Percentiles rank a stretch among this genome's conserved stretches.
Evolutionary conservation across 1,139 yeast species (phyloP).

Genomic region (Saccharomycopsis hybrid): DNA sequence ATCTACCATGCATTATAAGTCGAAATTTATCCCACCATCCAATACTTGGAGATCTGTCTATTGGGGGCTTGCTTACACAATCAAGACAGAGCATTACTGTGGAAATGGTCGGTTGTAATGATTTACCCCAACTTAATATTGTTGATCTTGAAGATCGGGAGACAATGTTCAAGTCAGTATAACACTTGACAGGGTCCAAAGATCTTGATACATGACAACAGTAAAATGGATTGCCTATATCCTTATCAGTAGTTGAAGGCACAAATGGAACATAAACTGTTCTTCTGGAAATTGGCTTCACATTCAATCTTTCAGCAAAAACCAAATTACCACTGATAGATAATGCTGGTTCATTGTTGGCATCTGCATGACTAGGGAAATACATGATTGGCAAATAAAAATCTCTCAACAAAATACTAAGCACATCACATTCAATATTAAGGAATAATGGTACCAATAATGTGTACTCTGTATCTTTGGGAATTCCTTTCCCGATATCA

Average conservation of each 20-base stretch:
- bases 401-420: slow-evolving; percentile 55
- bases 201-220: slow-evolving; percentile 42
- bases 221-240: slow-evolving; percentile 26
- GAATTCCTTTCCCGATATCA: slow-evolving; percentile 78
- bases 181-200: slow-evolving; percentile 44
- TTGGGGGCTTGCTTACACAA: slow-evolving; percentile 52
- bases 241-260: slow-evolving; percentile 24
- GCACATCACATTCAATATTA: slow-evolving; percentile 42
- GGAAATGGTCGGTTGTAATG: slow-evolving; percentile 49
- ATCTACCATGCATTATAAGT: slow-evolving; percentile 43
- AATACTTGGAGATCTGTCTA: slow-evolving; percentile 46
- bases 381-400: slow-evolving; percentile 56
- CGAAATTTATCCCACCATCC: slow-evolving; percentile 59
- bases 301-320: slow-evolving; percentile 40
- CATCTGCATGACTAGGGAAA: slow-evolving; percentile 28
- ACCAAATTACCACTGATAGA: slow-evolving; percentile 40
- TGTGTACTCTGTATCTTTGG: slow-evolving; percentile 61
- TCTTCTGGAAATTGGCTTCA: slow-evolving; percentile 36
- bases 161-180: slow-evolving; percentile 37
- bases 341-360: slow-evolving; percentile 4
- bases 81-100: slow-evolving; percentile 51
- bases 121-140: slow-evolving; percentile 50
- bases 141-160: slow-evolving; percentile 38
- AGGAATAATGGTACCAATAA: slow-evolving; percentile 58
- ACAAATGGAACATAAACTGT: slow-evolving; percentile 37